phyloP scores from a whole-genome alignment of 2,329 filamentous ascomycete genomes.

The Apiospora saccharicola region DNA sequence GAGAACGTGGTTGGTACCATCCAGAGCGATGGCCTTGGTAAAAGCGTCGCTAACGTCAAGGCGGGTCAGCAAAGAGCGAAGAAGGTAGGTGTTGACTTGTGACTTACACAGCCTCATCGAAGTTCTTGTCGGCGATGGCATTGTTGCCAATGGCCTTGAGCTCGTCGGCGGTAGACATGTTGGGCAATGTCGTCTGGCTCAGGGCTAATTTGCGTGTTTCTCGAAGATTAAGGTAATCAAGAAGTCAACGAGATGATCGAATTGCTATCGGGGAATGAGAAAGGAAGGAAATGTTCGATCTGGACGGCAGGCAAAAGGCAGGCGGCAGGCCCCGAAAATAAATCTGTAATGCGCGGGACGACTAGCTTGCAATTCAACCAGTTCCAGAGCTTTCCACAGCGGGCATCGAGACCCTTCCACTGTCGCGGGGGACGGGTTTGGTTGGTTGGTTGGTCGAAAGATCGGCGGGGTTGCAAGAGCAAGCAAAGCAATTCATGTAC shows the following conservation, averaged over 20 bases:
- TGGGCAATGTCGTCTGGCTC: conserved; percentile 26
- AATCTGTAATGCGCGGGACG: conserved; percentile 14
- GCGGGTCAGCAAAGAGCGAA: conserved; percentile 31
- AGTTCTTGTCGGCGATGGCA: conserved; percentile 97
- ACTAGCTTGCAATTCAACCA: background rate
- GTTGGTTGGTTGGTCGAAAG: background rate
- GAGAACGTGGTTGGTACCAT: conserved; percentile 92
- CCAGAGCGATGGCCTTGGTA: conserved; percentile 87
- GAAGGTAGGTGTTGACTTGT: conserved; percentile 16
- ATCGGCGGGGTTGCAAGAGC: conserved; percentile 8
- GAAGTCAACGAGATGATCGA: background rate
- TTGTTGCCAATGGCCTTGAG: conserved; percentile 98
- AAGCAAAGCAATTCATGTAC: background rate
- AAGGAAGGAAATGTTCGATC: conserved; percentile 4
- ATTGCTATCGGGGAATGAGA: background rate
- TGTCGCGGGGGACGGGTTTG: background rate
- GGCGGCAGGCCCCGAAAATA: conserved; percentile 19
- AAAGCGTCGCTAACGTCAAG: conserved; percentile 80
- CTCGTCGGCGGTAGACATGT: conserved; percentile 72
- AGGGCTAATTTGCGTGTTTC: background rate
- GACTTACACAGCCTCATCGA: conserved; percentile 90
- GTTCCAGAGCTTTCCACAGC: conserved; percentile 24
- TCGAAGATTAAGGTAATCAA: background rate
- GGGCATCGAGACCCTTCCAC: conserved; percentile 12
- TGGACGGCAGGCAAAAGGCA: background rate